Evolutionary conservation across 2,329 filamentous ascomycete genomes (phyloP), one percentile per base, ranked within the genome.

Genomic region (Ophiostoma ulmi): DNA sequence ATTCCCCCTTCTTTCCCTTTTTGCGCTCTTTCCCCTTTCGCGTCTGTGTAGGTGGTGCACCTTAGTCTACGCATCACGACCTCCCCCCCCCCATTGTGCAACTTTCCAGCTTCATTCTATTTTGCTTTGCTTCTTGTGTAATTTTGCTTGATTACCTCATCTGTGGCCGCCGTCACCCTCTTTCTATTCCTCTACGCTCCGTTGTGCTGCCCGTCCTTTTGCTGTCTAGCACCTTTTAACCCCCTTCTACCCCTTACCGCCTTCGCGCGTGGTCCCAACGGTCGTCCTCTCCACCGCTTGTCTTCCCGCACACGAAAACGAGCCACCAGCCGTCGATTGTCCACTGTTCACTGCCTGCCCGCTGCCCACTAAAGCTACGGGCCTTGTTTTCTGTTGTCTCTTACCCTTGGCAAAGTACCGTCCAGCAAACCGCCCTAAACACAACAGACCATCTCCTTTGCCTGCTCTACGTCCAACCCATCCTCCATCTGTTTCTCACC

Each of bases 191-290:
- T 58, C 69, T 31, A 36, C 61, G 48, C 36, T 35, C 20, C 38
- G 48, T 48, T 55, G 7, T 61, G 63, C 63, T 39, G 17, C 26
- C 63, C 36, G 35, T 22, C 35, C 6, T 39, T 22, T 14, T 36
- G 14, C 35, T 65, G 63, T 35, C 63, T 63, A 63, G 58, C 58
- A 63, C 58, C 52, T 58, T 26, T 58, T 58, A 13, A n/a, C 44
- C 67, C 67, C 41, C 22, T 58, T 68, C 35, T 38, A 61, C 48
- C 48, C 48, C 44, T 61, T 55, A 66, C 68, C 70, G 70, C 67
- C 52, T 69, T 61, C 55, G 67, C 70, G 36, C 67, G 67, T 65
- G 39, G 39, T 67, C 64, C 67, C 70, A 69, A 61, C 70, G 61
- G 52, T 64, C 68, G 69, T n/a, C 63, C 36, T 67, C 35, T 26